phyloP scores from a whole-genome alignment of 2,329 filamentous ascomycete species.

The Camptophora hylomeconis region DNA sequence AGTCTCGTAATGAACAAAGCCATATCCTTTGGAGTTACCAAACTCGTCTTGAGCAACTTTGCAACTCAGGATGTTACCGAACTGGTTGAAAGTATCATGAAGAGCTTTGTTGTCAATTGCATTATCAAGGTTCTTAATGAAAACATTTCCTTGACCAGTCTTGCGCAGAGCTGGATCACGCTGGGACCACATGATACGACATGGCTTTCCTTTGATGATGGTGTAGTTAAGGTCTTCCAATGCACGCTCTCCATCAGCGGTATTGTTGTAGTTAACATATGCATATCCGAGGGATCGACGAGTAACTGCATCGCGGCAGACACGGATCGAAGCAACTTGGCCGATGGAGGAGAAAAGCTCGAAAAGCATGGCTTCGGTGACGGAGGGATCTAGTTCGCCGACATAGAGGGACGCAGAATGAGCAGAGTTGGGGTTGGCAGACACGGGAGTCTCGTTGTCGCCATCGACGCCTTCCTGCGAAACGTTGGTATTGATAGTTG shows the following conservation, averaged over 20 bases:
- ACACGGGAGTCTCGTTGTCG: constrained; percentile 43
- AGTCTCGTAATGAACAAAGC: constrained; percentile 99
- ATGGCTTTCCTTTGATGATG: constrained; percentile 94
- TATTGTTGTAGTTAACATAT: constrained; percentile 99
- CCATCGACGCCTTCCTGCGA: constrained; percentile 28
- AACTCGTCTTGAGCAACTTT: constrained; percentile 98
- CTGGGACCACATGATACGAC: constrained; percentile 99
- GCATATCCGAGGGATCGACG: constrained; percentile 97
- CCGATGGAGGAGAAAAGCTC: constrained; percentile 99
- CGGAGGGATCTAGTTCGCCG: constrained; percentile 91
- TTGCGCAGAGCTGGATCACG: constrained; percentile 97
- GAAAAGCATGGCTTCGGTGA: constrained; percentile 99
- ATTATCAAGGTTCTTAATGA: constrained; percentile 99
- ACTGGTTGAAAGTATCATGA: constrained; percentile 96
- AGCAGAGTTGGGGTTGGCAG: constrained; percentile 62
- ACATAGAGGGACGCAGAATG: constrained; percentile 98
- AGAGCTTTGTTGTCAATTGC: constrained; percentile 99
- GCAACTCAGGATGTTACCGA: constrained; percentile 98
- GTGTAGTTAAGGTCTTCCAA: constrained; percentile 99
- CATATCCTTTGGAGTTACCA: constrained; percentile 95
- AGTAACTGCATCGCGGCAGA: constrained; percentile 97
- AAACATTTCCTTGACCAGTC: constrained; percentile 97
- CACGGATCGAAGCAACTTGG: constrained; percentile 96
- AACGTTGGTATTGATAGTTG: constrained; percentile 60
- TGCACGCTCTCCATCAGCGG: constrained; percentile 88